A percentile compares a stretch with the other conserved stretches of the same genome.
Conservation (phyloP, 2,329 filamentous ascomycete genomes). For the Myriangium duriaei region DNA sequence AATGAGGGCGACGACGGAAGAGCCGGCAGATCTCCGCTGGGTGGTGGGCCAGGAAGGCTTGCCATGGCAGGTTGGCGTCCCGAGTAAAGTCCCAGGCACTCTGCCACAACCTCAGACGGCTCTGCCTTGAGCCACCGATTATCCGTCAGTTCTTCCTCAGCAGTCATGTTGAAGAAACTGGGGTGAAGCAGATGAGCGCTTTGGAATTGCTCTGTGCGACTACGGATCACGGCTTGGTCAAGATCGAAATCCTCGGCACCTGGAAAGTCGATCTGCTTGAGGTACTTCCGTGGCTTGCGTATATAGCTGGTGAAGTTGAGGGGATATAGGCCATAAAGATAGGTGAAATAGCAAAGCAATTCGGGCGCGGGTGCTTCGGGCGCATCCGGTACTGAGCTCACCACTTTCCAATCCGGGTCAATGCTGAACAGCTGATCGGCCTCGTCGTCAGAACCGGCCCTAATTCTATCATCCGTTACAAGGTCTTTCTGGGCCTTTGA, state of each 20-base stretch:
- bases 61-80: slow-evolving; percentile 28
- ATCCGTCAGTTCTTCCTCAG: slow-evolving; percentile 68
- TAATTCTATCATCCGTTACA: slow-evolving; percentile 23
- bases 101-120: slow-evolving; percentile 64
- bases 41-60: slow-evolving; percentile 35
- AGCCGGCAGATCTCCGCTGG: slow-evolving; percentile 32
- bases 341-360: slow-evolving; percentile 64
- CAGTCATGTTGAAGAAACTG: slow-evolving; percentile 70
- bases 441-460: slow-evolving; percentile 22
- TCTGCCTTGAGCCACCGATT: slow-evolving; percentile 71
- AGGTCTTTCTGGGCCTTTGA: slow-evolving; percentile 22
- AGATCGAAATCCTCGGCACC: slow-evolving; percentile 64
- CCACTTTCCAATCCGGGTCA: slow-evolving; percentile 49
- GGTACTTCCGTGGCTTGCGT: slow-evolving; percentile 64
- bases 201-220: slow-evolving; percentile 62
- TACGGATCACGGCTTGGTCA: slow-evolving; percentile 63
- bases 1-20: slow-evolving; percentile 28
- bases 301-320: slow-evolving; percentile 82
- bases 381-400: slow-evolving; percentile 47
- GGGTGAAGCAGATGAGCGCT: slow-evolving; percentile 64
- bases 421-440: slow-evolving; percentile 26
- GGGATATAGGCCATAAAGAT: slow-evolving; percentile 71
- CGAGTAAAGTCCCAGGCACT: slow-evolving; percentile 60
- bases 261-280: slow-evolving; percentile 58
- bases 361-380: slow-evolving; percentile 53